Conservation (phyloP, 2,329 filamentous ascomycete genomes). For the Phaeosphaeria sp. region DNA sequence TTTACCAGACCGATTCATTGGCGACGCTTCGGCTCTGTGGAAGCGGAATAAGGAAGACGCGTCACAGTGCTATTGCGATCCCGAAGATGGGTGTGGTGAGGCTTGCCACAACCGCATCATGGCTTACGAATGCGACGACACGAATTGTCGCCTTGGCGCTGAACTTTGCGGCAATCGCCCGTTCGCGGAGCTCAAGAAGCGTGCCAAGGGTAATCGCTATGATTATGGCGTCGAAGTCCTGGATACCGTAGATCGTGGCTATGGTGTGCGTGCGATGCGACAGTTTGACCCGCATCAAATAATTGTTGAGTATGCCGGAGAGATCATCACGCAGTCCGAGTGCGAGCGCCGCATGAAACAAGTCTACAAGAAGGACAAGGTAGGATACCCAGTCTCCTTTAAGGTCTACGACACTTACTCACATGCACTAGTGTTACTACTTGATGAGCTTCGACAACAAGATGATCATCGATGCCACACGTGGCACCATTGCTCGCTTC, state of each 20-base stretch:
- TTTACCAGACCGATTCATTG: constrained; percentile 81
- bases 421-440: constrained; percentile 79
- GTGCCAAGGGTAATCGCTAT: constrained; percentile 76
- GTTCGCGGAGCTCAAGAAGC: constrained; percentile 79
- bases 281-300: constrained; percentile 89
- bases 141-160: constrained; percentile 83
- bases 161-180: constrained; percentile 82
- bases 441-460: constrained; percentile 98
- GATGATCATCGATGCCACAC: constrained; percentile 97
- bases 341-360: constrained; percentile 94
- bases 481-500: constrained; percentile 94
- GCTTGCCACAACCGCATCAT: constrained; percentile 94
- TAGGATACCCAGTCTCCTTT: constrained; percentile 52
- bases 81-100: constrained; percentile 82
- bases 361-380: constrained; percentile 91
- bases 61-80: constrained; percentile 64
- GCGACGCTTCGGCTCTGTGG: constrained; percentile 81
- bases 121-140: constrained; percentile 94
- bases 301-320: constrained; percentile 97
- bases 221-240: constrained; percentile 94
- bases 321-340: constrained; percentile 95
- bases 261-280: constrained; percentile 89
- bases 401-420: constrained; percentile 10
- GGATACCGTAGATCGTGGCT: constrained; percentile 86
- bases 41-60: constrained; percentile 79